These are phyloP conservation scores for Podila clonocystis DNA, from an alignment of 192 early-diverging fungal species.

Conservation along the genomic window DNA sequence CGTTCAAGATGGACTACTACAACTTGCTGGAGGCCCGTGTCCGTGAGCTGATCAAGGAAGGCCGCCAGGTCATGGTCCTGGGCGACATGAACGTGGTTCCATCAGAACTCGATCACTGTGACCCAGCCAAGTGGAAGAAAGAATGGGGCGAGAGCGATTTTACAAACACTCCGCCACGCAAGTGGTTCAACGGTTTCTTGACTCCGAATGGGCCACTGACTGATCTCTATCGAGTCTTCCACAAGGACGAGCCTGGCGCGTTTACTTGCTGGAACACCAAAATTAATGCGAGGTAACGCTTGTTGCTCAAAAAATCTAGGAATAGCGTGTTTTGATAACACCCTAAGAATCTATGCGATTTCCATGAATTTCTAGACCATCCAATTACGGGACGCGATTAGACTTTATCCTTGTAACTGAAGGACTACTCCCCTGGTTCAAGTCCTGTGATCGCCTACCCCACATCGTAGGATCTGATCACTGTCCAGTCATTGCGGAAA, in stretches of 20 bases:
- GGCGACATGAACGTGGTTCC: slow-evolving; percentile 79
- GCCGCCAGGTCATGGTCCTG: slow-evolving; percentile 66
- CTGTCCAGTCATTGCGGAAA: slow-evolving; percentile 73
- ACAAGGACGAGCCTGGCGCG: slow-evolving; percentile 61
- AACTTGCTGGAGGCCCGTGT: slow-evolving; percentile 56
- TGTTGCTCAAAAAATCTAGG: background rate
- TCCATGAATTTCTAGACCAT: slow-evolving; percentile 33
- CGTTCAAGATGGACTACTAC: slow-evolving; percentile 66
- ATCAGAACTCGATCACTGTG: slow-evolving; percentile 75
- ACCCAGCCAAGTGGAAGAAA: slow-evolving; percentile 67
- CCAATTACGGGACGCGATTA: slow-evolving; percentile 72
- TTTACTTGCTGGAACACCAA: slow-evolving; percentile 80
- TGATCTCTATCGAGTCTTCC: slow-evolving; percentile 73
- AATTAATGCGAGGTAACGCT: slow-evolving; percentile 69
- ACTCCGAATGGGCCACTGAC: slow-evolving; percentile 67
- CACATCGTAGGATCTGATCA: slow-evolving; percentile 82
- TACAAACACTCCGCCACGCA: slow-evolving; percentile 62
- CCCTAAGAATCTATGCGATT: background rate
- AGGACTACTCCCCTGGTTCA: slow-evolving; percentile 66
- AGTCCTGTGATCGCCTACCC: slow-evolving; percentile 64
- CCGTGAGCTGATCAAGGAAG: slow-evolving; percentile 56
- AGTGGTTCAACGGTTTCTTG: slow-evolving; percentile 74
- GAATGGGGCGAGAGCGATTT: slow-evolving; percentile 65
- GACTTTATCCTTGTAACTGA: slow-evolving; percentile 76
- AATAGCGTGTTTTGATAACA: background rate